Base-by-base conservation (phyloP, 192 early-diverging fungal species). In the Entrophospora sp. region DNA sequence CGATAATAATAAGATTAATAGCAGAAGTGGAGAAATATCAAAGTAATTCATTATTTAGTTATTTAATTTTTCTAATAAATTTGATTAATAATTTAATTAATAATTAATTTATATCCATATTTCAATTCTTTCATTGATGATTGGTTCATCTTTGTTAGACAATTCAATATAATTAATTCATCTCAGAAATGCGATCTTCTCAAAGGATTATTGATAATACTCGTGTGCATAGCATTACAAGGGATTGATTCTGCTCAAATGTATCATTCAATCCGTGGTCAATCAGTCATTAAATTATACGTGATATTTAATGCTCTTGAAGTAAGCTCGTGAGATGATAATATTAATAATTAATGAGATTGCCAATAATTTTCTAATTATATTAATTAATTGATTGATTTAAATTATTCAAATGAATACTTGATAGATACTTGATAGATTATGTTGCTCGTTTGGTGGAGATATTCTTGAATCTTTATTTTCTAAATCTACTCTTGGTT, bases 281-380 rank as follows among this genome's bases (percentile, higher is more conserved):
- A 99, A 73, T 85, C 91, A 52, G 87, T 88, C 16, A 89, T 99
- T 69, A 99, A 99, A 74, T 83, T 99, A 32, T 97, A 97, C 56
- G 92, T 97, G 48, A 96, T 99, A 35, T 98, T 94, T 68, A 97
- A 95, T 69, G 83, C 88, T 30, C 79, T 99, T 45, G 97, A 99
- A 73, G 89, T 94, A 35, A 31, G 18, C 67, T 8, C 3, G 44
- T 13, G 8, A 3, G n/a, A 31, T 43, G 27, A 22, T 35, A n/a
- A 2, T 35, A 3, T 27, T 22, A 14, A 28, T 30, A 30, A 20
- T 27, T n/a, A 53, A 53, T 13, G 20, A 53, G 51, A 13, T 53
- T 30, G 8, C 12, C 9, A 4, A 8, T 25, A 5, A 59, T 38
- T 36, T 14, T 53, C 66, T 35, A 28, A 16, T 7, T 63, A n/a